Conservation (phyloP, 139 green algal genomes). For the Ettlia oleoabundans region DNA sequence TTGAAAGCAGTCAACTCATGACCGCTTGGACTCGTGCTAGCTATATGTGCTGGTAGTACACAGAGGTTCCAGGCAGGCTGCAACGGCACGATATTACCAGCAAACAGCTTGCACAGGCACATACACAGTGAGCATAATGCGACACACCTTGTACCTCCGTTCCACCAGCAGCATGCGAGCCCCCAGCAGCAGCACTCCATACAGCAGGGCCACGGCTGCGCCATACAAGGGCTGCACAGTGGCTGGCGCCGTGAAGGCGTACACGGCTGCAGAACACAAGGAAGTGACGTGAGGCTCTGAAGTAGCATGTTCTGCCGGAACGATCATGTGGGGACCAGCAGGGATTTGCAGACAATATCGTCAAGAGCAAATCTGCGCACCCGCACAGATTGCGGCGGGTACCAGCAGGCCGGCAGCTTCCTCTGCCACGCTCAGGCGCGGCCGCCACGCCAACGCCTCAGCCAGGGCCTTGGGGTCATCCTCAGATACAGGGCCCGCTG, state of each 20-base stretch:
- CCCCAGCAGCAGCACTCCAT: constrained; percentile 29
- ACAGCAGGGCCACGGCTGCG: constrained; percentile 42
- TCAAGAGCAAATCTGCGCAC: too few species aligned
- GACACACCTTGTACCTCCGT: constrained; percentile 55
- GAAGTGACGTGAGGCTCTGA: not conserved
- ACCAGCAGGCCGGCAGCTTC: constrained; percentile 21
- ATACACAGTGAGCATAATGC: too few species aligned
- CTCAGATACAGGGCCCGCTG: constrained; percentile 9
- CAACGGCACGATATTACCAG: too few species aligned
- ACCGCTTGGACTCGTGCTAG: not conserved
- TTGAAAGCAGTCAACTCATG: not conserved
- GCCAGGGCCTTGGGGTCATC: constrained; percentile 41
- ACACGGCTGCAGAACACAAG: constrained; percentile 18
- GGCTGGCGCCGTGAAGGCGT: constrained; percentile 44
- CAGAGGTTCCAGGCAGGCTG: too few species aligned
- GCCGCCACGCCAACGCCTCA: constrained; percentile 42
- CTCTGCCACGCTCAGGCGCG: constrained; percentile 25
- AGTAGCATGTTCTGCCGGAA: too few species aligned
- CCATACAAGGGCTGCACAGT: constrained; percentile 41
- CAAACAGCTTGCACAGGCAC: too few species aligned
- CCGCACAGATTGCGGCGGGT: constrained; percentile 1
- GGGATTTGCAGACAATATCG: too few species aligned
- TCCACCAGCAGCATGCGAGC: constrained; percentile 50
- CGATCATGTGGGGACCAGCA: too few species aligned
- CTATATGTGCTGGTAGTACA: too few species aligned